Conservation (phyloP, 140 eudicot species). For the Bidens hawaiensis region DNA sequence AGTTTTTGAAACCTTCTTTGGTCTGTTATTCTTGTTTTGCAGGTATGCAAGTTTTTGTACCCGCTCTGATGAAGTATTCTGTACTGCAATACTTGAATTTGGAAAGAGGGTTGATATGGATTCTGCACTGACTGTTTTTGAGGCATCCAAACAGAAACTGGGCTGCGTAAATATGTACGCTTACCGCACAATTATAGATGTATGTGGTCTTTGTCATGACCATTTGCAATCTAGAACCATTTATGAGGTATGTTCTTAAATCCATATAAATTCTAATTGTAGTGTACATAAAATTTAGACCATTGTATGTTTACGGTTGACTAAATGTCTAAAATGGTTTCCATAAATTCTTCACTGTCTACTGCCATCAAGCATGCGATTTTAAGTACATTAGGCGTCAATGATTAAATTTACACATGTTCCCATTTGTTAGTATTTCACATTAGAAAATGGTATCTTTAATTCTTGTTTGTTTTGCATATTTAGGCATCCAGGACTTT, state of each 20-base stretch:
- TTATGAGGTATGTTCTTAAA: constrained; percentile 60
- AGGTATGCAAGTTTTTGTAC: constrained; percentile 66
- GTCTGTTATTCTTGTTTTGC: constrained; percentile 20
- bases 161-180: constrained; percentile 73
- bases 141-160: constrained; percentile 64
- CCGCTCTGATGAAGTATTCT: constrained; percentile 47
- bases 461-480: neutral
- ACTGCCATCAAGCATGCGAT: constrained; percentile 13
- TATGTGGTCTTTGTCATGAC: constrained; percentile 92
- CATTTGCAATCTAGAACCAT: constrained; percentile 72
- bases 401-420: neutral
- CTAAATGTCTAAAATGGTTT: neutral
- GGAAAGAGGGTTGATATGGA: constrained; percentile 81
- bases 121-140: constrained; percentile 68
- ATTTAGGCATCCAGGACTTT: constrained; percentile 7
- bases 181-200: constrained; percentile 90
- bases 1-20: neutral
- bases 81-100: constrained; percentile 64
- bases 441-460: neutral
- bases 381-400: constrained; percentile 5
- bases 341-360: neutral
- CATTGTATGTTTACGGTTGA: neutral
- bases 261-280: neutral
- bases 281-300: neutral
- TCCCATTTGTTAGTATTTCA: constrained; percentile 9